phyloP scores from a whole-genome alignment of 2,329 filamentous ascomycete species.

The Canariomyces notabilis region DNA sequence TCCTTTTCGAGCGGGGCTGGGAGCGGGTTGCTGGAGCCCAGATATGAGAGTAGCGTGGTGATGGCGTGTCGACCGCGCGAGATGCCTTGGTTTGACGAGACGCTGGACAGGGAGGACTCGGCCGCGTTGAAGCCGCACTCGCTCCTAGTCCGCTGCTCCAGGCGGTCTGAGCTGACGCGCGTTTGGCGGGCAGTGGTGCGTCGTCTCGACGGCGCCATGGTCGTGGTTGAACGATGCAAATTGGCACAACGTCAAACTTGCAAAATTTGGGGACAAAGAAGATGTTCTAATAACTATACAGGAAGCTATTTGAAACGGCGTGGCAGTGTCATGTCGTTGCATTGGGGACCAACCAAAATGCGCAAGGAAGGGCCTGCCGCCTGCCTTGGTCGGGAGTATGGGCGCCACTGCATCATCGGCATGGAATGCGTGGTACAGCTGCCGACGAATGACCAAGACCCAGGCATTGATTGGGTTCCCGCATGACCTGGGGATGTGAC shows the following conservation, averaged over 20 bases:
- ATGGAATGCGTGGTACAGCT: not conserved
- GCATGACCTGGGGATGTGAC: not conserved
- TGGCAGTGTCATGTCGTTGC: too few species aligned
- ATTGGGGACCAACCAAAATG: too few species aligned
- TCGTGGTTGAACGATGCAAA: not conserved
- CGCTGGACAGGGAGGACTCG: slow-evolving; percentile 42
- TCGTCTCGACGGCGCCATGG: not conserved
- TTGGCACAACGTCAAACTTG: too few species aligned
- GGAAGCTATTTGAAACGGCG: too few species aligned
- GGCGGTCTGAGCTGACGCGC: not conserved
- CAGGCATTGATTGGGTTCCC: not conserved
- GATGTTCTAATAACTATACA: too few species aligned
- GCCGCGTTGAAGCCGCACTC: slow-evolving; percentile 45
- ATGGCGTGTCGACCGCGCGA: slow-evolving; percentile 26
- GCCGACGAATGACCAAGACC: not conserved
- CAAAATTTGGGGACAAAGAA: too few species aligned
- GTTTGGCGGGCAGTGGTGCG: not conserved
- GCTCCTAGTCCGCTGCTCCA: slow-evolving; percentile 38
- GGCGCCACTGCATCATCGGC: too few species aligned
- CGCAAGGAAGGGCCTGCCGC: too few species aligned
- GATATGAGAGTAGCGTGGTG: slow-evolving; percentile 43
- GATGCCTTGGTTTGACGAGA: slow-evolving; percentile 13
- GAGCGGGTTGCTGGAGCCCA: slow-evolving; percentile 53
- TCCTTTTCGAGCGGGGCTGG: slow-evolving; percentile 54
- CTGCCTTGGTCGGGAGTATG: too few species aligned